Evolutionary conservation across 2,329 filamentous ascomycete genomes (phyloP).

Genomic region (Penicillium frequentans): DNA sequence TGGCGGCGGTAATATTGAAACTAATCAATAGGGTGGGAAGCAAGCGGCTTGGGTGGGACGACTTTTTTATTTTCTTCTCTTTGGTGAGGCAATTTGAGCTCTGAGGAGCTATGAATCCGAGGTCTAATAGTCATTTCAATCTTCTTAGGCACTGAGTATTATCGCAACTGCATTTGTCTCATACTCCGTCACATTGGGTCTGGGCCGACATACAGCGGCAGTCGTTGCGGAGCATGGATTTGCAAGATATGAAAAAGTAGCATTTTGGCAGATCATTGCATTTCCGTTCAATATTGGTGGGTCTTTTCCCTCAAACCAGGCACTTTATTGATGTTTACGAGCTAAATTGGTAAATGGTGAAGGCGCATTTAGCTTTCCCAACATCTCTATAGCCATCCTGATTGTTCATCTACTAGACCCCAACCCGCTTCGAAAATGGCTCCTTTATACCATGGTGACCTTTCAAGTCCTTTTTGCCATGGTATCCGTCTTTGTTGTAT

Average conservation of each 20-base stretch:
- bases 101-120: neutral
- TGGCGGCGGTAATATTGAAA: conserved; percentile 23
- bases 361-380: conserved; percentile 29
- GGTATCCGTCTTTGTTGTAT: conserved; percentile 24
- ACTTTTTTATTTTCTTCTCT: conserved; percentile 31
- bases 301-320: neutral
- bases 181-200: conserved; percentile 23
- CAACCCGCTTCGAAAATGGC: conserved; percentile 16
- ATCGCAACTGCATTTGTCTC: conserved; percentile 27
- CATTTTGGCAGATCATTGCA: conserved; percentile 28
- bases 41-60: conserved; percentile 28
- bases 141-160: conserved; percentile 23
- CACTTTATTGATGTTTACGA: neutral
- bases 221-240: conserved; percentile 24
- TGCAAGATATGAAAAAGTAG: conserved; percentile 14
- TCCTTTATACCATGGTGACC: conserved; percentile 22
- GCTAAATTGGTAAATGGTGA: neutral
- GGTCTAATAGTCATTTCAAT: neutral
- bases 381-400: too few relatives aligned
- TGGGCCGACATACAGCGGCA: conserved; percentile 27
- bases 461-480: conserved; percentile 26
- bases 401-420: conserved; percentile 21
- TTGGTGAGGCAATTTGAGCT: conserved; percentile 14
- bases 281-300: conserved; percentile 29
- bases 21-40: conserved; percentile 18